These are phyloP conservation scores for Backusella parvicylindrica DNA, from an alignment of 192 early-diverging fungal genomes.

Conservation along the genomic window DNA sequence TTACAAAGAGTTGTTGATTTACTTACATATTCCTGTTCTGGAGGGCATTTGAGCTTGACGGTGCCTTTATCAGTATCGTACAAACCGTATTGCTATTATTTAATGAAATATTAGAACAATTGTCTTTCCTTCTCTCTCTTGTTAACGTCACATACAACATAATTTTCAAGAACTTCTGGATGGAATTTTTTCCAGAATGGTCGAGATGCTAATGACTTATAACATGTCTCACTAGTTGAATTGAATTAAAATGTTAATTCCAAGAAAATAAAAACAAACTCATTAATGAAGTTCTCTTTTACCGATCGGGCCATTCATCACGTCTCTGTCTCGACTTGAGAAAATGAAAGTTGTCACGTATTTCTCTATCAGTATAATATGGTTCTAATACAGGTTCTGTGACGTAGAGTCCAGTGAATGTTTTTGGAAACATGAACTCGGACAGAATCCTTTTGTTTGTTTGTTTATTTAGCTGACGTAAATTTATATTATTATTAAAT, in stretches of 20 bases:
- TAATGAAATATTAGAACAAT: not conserved
- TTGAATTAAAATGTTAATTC: not conserved
- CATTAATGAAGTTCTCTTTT: not conserved
- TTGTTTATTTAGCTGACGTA: not conserved
- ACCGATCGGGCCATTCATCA: conserved; percentile 46
- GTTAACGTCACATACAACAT: conserved; percentile 37
- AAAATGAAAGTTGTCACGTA: conserved; percentile 29
- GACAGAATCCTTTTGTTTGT: conserved; percentile 11
- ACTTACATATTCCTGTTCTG: conserved; percentile 44
- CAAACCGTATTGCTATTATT: conserved; percentile 40
- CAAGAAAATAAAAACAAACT: not conserved
- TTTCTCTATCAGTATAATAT: conserved; percentile 16
- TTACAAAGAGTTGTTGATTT: too few relatives aligned
- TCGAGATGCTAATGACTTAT: conserved; percentile 18
- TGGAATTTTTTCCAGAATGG: conserved; percentile 42
- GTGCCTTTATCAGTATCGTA: conserved; percentile 37
- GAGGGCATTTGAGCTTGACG: conserved; percentile 39
- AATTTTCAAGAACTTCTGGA: conserved; percentile 48
- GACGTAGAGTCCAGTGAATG: conserved; percentile 3
- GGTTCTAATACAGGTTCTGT: conserved; percentile 11
- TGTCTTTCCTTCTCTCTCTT: not conserved
- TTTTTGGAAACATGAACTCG: conserved; percentile 13
- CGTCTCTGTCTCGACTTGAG: conserved; percentile 40
- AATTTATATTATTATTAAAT: too few relatives aligned
- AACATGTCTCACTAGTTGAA: conserved; percentile 25